Conservation (phyloP, 192 early-diverging fungal genomes). For the Backusella luteola region DNA sequence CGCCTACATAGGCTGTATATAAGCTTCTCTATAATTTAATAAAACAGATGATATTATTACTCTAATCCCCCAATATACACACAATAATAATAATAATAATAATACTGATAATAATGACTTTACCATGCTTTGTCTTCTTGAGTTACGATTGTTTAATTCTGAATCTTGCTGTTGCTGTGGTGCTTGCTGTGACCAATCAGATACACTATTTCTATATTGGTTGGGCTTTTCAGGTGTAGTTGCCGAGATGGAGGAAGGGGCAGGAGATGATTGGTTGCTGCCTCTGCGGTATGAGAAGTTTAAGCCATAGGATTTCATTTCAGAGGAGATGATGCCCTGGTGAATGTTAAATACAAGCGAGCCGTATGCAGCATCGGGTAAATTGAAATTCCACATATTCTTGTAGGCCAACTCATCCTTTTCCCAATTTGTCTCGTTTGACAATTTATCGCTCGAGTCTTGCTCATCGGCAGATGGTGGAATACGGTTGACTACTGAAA, state of each 20-base stretch:
- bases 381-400: conserved; percentile 66
- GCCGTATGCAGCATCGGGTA: conserved; percentile 57
- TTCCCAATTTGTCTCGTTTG: background rate
- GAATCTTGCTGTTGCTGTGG: background rate
- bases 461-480: conserved; percentile 38
- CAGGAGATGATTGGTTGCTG: conserved; percentile 19
- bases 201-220: conserved; percentile 17
- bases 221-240: conserved; percentile 19
- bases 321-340: conserved; percentile 51
- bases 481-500: conserved; percentile 52
- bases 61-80: too few species aligned
- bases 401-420: conserved; percentile 57
- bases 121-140: conserved; percentile 16
- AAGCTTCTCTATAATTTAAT: conserved; percentile 15
- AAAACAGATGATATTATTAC: background rate
- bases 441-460: conserved; percentile 16
- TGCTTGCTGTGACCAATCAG: conserved; percentile 3
- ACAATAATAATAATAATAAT: background rate
- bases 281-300: conserved; percentile 58
- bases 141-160: background rate
- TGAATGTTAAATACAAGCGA: conserved; percentile 49
- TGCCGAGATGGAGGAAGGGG: background rate
- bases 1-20: conserved; percentile 35
- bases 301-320: conserved; percentile 59
- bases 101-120: background rate